Base-by-base conservation (phyloP, 805 yeast genomes). In the Aciculoconidium aculeatum region DNA sequence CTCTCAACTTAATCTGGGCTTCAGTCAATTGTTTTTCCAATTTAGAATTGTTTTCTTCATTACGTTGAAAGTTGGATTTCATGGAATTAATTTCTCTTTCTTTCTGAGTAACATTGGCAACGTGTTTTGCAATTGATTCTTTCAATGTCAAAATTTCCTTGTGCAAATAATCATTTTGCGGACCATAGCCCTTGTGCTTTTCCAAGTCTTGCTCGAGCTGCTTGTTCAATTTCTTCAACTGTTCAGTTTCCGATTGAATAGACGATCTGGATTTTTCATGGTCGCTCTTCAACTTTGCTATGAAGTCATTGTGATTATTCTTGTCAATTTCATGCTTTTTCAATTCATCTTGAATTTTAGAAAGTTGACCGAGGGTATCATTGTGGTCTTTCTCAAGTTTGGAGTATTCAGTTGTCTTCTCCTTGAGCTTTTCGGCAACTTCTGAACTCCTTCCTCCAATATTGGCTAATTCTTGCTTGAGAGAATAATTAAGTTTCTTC, bases 381-480 rank as follows among this genome's bases (percentile, higher is more conserved):
- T 23, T 27, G 15, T 34, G 38, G 14, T 41, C 40, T 10, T 22
- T 15, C 16, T 30, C 30, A 15, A 41, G 23, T 10, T 34, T 22
- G 12, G 25, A 12, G 10, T 26, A 21, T 32, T 47, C 30, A 8
- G 27, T 17, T 4, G 36, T 17, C 20, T 34, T 36, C 8, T 33
- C 31, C 16, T 30, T 22, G 15, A 36, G 28, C 4, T 17, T 21
- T 24, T 32, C 30, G 3, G 31, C 15, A 15, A 45, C 39, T 13
- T 39, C 39, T 3, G 34, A 28, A 7, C 53, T 21, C 21, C 54
- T 49, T 8, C 31, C 32, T 31, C 61, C 59, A 7, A 67, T 44
- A 2, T 39, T 42, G 2, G 41, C 39, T 26, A 65, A 55, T 27
- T 55, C 55, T 17, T 43, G 37, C 23, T 61, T 58, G 8, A 68